Base-by-base conservation (phyloP, 1,284 basidiomycete genomes). In the Mycena citricolor region DNA sequence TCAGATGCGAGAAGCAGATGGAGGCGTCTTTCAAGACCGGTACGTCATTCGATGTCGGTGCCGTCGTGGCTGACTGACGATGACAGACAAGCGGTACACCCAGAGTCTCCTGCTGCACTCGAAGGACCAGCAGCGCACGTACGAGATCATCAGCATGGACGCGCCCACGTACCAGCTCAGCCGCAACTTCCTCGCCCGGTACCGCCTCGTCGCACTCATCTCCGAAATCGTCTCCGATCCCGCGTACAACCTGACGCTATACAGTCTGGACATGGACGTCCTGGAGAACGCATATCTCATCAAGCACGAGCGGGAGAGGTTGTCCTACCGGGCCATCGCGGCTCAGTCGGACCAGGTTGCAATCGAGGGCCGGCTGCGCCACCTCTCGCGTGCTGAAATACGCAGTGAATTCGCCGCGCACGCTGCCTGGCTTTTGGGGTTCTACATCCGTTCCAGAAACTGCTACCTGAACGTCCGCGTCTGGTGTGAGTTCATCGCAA, bases 361-460 rank as follows among this genome's bases (percentile, higher is more conserved):
- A 12, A 19, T 11, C 14, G 22, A 39, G 11, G 36, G 33, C 12
- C 44, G 19, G 20, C 44, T 47, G 17, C 39, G 42, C 5, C 50
- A 52, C 22, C 17, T 48, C 21, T 44, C 45, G 1, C 42, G 17
- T 4, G 50, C 45, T 13, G 46, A 52, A 36, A 34, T 52, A 19
- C 23, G 46, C 13, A 28, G 16, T 19, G n/a, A 21, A 6, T 39
- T 52, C 12, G 41, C 50, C 3, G 34, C 39, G 11, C 50, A 52
- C 16, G 39, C 46, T 25, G 46, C n/a, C 2, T 52, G 50, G 50
- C 45, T 52, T 14, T 29, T 52, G 1, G 46, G 42, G 16, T 45
- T 45, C 38, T 45, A 50, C 22, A 30, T 47, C 20, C 7, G 14
- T 11, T 8, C 8, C 7, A 29, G 23, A 8, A 30, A 10, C n/a